Percentiles rank a stretch among this genome's conserved stretches.
These are phyloP conservation scores for Paraphaeosphaeria sporulosa DNA, from an alignment of 2,329 filamentous ascomycete genomes.

Conservation along the genomic window DNA sequence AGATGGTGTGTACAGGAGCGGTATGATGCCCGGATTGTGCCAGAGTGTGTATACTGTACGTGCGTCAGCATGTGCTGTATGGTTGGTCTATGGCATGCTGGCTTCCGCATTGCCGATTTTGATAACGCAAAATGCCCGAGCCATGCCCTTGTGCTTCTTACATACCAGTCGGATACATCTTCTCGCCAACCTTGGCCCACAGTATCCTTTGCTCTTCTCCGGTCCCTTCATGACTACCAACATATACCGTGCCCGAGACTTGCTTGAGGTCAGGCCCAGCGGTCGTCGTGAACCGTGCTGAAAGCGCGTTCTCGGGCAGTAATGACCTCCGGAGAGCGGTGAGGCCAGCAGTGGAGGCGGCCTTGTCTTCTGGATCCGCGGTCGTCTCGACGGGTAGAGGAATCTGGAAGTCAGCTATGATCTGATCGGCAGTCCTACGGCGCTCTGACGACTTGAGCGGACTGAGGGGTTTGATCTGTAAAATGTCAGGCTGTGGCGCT, in stretches of 20 bases:
- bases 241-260: conserved; percentile 70
- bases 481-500: conserved; percentile 15
- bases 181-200: conserved; percentile 70
- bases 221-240: conserved; percentile 62
- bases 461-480: conserved; percentile 70
- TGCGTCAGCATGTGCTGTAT: conserved; percentile 11
- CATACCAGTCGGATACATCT: conserved; percentile 58
- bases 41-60: conserved; percentile 69
- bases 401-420: conserved; percentile 67
- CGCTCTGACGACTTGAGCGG: conserved; percentile 73
- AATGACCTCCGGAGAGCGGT: conserved; percentile 65
- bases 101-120: not conserved
- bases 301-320: conserved; percentile 68
- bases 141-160: no score
- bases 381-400: conserved; percentile 53
- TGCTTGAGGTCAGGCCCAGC: conserved; percentile 67
- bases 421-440: conserved; percentile 70
- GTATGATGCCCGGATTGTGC: conserved; percentile 67
- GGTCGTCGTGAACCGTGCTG: conserved; percentile 71
- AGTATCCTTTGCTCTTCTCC: conserved; percentile 66
- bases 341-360: conserved; percentile 53
- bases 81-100: not conserved
- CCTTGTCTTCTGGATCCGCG: conserved; percentile 52
- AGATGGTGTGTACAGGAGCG: conserved; percentile 69
- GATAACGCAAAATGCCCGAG: not conserved